Base-by-base conservation (phyloP, 2,329 filamentous ascomycete species). In the Salinomyces thailandicus region DNA sequence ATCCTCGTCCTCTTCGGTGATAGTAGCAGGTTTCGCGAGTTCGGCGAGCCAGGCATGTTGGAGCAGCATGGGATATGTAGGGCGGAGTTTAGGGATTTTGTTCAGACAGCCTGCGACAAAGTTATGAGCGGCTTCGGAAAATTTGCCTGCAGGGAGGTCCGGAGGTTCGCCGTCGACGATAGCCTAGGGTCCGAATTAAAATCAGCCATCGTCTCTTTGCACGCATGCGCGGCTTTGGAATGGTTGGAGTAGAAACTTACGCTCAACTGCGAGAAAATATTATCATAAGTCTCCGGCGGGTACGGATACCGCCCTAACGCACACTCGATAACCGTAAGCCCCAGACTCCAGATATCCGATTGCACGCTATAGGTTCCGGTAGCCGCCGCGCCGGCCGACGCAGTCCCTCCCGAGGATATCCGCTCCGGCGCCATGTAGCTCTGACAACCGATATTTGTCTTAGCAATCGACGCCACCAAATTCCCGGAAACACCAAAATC, bases 391-490 rank as follows among this genome's bases (percentile, higher is more conserved):
- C 80, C 80, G 3, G 76, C 71, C 43, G 81, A 74, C 40, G 83
- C 77, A 53, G 86, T 77, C 15, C 81, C 81, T 38, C 87, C 86
- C 33, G 85, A 85, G 6, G 85, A 85, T 52, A 98, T 98, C 47
- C 91, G 72, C 61, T 98, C 91, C 0, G 91, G 91, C 0, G 91
- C 91, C 91, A 98, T 98, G 64, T 98, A 98, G 56, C 87, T 95
- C 63, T 98, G 91, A 55, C 91, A 98, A 26, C 91, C 91, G 53
- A 98, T 98, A 58, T 98, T 98, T 18, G 91, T 98, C 64, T 93
- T 94, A 35, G 91, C 91, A 52, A 96, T 96, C 65, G 86, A 94
- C 16, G 91, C 89, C 15, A 98, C 91, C 16, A 98, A 67, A 53
- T 98, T 98, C 36, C 91, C 91, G 48, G 84, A 93, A 37, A 98